Evolutionary conservation across 441 rosid genomes (phyloP).

Genomic region (Cnidoscolus chayamansa): DNA sequence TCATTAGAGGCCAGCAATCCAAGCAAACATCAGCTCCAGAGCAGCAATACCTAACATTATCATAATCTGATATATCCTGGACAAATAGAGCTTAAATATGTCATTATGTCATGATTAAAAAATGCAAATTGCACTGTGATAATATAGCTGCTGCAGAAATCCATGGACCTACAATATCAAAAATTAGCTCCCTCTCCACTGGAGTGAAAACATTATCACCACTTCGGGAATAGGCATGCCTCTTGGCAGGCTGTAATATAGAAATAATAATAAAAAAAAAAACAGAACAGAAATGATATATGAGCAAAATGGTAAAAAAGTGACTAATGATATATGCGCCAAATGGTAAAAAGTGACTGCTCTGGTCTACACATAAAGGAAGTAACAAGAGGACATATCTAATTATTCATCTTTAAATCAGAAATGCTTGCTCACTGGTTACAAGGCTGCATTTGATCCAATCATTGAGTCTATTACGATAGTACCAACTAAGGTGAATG

Average conservation of each 20-base stretch:
- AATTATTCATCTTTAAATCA: not conserved
- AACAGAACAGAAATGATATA: constrained; percentile 1
- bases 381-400: not conserved
- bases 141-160: constrained; percentile 2
- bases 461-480: not conserved
- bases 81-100: constrained; percentile 20
- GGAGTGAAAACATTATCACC: constrained; percentile 78
- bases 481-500: not conserved
- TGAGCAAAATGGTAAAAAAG: constrained; percentile 1
- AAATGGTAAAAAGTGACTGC: not conserved
- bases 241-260: constrained; percentile 67
- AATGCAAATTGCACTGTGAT: constrained; percentile 4
- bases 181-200: constrained; percentile 81
- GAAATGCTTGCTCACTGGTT: not conserved
- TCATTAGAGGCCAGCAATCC: constrained; percentile 95
- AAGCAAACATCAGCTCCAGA: constrained; percentile 90
- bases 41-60: constrained; percentile 89
- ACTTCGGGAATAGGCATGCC: constrained; percentile 69
- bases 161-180: constrained; percentile 70
- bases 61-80: constrained; percentile 94
- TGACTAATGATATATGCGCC: not conserved
- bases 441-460: not conserved
- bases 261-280: not conserved
- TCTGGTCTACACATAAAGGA: not conserved
- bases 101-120: not conserved